Evolutionary conservation across 192 early-diverging fungal species (phyloP), one percentile per base, ranked within the genome.

Genomic region (Coemansia sp.): DNA sequence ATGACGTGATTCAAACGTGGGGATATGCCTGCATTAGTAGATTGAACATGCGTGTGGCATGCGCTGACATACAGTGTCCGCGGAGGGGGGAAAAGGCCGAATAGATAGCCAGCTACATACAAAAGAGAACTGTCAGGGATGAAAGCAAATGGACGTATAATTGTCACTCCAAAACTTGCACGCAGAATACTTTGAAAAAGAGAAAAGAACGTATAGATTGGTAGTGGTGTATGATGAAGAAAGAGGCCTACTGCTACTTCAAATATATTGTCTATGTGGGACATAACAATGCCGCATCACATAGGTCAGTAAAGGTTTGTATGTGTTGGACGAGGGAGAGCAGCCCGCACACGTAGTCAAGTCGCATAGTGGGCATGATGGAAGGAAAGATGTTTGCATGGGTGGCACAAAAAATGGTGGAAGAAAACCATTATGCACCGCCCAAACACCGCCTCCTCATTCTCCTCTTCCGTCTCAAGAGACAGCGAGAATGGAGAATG

Each of bases 1-100:
- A 50, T 50, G 48, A 50, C 48, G 48, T 50, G 48, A 50, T 50
- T 50, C 48, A 50, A 50, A 50, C 48, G 48, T 50, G 51, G 51
- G 51, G 51, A 25, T 25, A 25, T 25, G 12, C 19, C 51, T 54
- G 51, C 51, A 25, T 54, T 54, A 54, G 51, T 54, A 54, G 51
- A 54, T 54, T 54, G 51, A 54, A 54, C 19, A 20, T 54, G 51
- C 25, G 51, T 25, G 51, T 25, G 51, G 22, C 51, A 54, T 54
- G 51, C 19, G 51, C 20, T 25, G 51, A 25, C 25, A 54, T 54
- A 19, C 19, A 54, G 51, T 25, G 2, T 12, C 51, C 17, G n/a
- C 7, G 48, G 48, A 50, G 5, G 20, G 49, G 16, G 17, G 6
- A 5, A 49, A 49, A 50, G 19, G 9, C 11, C 9, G 19, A 13